Evolutionary conservation across 495 filamentous ascomycete genomes (phyloP), one percentile per base, ranked within the genome.

Genomic region (Daldinia vernicosa): DNA sequence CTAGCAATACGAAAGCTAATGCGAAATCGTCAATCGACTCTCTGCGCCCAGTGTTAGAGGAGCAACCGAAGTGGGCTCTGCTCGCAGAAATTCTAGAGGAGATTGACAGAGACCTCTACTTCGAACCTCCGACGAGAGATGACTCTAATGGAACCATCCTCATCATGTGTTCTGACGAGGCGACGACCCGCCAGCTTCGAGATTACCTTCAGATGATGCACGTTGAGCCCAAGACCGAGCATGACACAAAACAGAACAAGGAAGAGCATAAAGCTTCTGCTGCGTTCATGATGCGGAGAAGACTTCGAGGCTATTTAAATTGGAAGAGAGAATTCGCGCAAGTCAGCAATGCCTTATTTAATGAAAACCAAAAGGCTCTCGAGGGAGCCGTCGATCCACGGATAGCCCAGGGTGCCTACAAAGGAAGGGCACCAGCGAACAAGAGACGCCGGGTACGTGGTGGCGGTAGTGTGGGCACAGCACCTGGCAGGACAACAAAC

Each of bases 181-280:
- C 89, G 53, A 97, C 93, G 15, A 97, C 93, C 75, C 88, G 90
- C 11, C 95, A 99, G 72, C 84, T 99, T 32, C 88, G 94, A 45
- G 94, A 98, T 75, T 98, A 93, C 75, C 83, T 99, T 33, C 91
- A 95, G 71, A 92, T 88, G 3, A 97, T 98, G 94, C 88, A 95
- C 77, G 86, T 93, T n/a, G 83, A 82, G 40, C 82, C 89, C 5
- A 80, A 86, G 73, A 83, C 67, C 22, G 80, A 82, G 39, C 77
- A 78, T 37, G 78, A 76, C n/a, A 56, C 67, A 43, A 75, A 67
- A 17, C 78, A 83, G 26, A 81, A 80, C n/a, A 80, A 74, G 15
- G 83, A 88, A 2, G 83, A 84, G 27, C 77, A 84, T 14, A 87
- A 84, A 65, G 85, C 91, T 19, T 95, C 93, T 17, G 94, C 89